Conservation (phyloP, 495 filamentous ascomycete genomes). For the Penicillium pulvis region DNA sequence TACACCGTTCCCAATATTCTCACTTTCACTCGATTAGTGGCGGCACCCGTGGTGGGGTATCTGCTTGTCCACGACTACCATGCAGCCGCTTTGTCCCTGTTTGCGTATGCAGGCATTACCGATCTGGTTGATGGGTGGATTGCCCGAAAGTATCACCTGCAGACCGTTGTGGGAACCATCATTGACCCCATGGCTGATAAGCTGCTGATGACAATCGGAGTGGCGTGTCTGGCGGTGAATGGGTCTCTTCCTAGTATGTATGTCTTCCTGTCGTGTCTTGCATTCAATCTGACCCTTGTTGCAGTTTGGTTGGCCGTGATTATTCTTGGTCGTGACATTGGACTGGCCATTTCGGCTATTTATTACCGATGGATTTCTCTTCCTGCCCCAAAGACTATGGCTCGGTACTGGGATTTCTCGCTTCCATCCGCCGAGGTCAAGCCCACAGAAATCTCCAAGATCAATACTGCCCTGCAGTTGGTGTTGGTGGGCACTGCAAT, state of each 20-base stretch:
- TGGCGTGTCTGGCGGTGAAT: slow-evolving; percentile 78
- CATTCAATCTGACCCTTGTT: slow-evolving; percentile 1
- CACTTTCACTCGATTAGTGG: slow-evolving; percentile 81
- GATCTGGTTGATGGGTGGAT: slow-evolving; percentile 93
- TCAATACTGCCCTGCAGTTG: slow-evolving; percentile 81
- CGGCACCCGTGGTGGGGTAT: slow-evolving; percentile 86
- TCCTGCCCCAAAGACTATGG: slow-evolving; percentile 87
- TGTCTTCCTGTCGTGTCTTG: neutral
- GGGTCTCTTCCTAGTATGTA: slow-evolving; percentile 74
- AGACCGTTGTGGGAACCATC: slow-evolving; percentile 94
- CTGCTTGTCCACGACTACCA: slow-evolving; percentile 83
- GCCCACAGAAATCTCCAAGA: slow-evolving; percentile 88
- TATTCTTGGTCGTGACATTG: slow-evolving; percentile 87
- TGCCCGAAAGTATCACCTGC: slow-evolving; percentile 79
- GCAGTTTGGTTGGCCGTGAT: slow-evolving; percentile 82
- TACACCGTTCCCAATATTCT: slow-evolving; percentile 93
- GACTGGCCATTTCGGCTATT: slow-evolving; percentile 83
- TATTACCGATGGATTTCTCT: slow-evolving; percentile 95
- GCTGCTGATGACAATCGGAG: slow-evolving; percentile 88
- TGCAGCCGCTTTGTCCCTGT: slow-evolving; percentile 74
- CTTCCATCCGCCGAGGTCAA: slow-evolving; percentile 91
- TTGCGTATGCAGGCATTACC: slow-evolving; percentile 88
- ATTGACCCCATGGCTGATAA: slow-evolving; percentile 98
- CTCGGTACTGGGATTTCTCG: slow-evolving; percentile 96
- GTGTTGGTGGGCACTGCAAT: slow-evolving; percentile 77